Conservation (phyloP, 306 rosid species). For the Benincasa hispida region DNA sequence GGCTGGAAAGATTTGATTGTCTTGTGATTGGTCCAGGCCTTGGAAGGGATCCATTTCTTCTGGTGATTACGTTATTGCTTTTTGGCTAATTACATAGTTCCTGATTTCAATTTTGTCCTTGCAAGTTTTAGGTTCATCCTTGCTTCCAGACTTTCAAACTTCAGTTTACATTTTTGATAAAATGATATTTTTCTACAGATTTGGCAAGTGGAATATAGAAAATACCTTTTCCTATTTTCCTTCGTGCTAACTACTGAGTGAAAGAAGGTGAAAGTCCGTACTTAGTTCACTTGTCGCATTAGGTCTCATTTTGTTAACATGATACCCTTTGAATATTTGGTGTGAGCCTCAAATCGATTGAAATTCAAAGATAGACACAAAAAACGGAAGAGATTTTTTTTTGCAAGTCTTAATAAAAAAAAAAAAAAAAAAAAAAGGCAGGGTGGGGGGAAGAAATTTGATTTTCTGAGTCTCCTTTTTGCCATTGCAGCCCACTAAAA, state of each 20-base stretch:
- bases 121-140: background rate
- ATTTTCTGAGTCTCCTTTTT: background rate
- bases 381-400: background rate
- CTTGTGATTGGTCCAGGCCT: conserved; percentile 97
- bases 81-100: background rate
- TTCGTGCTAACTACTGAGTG: background rate
- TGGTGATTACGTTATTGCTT: conserved; percentile 24
- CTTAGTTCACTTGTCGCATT: background rate
- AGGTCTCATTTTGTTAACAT: background rate
- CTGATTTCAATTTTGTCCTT: background rate
- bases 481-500: background rate
- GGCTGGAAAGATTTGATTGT: conserved; percentile 84
- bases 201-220: background rate
- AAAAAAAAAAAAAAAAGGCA: too few relatives aligned
- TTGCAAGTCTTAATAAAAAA: too few relatives aligned
- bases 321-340: background rate
- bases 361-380: background rate
- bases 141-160: background rate
- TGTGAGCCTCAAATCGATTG: background rate
- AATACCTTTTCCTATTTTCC: background rate
- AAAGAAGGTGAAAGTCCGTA: background rate
- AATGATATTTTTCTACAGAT: background rate
- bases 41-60: conserved; percentile 87
- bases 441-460: too few relatives aligned
- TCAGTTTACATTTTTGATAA: background rate